Evolutionary conservation across 768 basidiomycete species (phyloP).

Genomic region (Sistotremastrum niveocremeum): DNA sequence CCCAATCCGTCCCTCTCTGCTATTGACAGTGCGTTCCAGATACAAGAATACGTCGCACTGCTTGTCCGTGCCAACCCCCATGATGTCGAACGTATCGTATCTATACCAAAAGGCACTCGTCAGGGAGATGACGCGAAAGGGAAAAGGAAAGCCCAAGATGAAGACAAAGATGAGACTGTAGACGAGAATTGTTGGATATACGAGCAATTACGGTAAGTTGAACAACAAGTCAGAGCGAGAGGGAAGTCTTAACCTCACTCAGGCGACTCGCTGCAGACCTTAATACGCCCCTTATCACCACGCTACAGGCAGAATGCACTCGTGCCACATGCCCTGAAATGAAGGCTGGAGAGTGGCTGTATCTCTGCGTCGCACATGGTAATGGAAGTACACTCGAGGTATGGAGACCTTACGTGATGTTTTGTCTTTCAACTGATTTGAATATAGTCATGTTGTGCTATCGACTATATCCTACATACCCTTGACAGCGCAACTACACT

Average conservation of each 20-base stretch:
- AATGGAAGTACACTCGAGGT: constrained; percentile 83
- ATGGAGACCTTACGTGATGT: constrained; percentile 7
- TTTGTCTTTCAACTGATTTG: neutral
- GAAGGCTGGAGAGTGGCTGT: constrained; percentile 98
- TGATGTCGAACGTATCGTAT: constrained; percentile 71
- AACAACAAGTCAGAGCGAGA: constrained; percentile 5
- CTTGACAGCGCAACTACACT: constrained; percentile 88
- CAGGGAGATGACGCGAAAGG: neutral
- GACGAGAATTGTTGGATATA: constrained; percentile 83
- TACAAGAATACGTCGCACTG: constrained; percentile 87
- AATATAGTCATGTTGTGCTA: constrained; percentile 82
- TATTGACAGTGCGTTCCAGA: constrained; percentile 84
- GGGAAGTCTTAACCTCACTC: constrained; percentile 15
- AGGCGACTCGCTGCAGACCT: constrained; percentile 85
- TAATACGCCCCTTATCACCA: constrained; percentile 72
- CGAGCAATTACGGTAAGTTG: constrained; percentile 39
- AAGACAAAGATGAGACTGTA: constrained; percentile 25
- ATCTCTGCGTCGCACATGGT: constrained; percentile 90
- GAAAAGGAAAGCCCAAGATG: constrained; percentile 4
- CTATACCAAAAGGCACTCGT: constrained; percentile 40
- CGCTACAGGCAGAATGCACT: constrained; percentile 78
- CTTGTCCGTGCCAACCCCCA: constrained; percentile 79
- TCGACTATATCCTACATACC: constrained; percentile 90
- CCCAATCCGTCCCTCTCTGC: constrained; percentile 44
- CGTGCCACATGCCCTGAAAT: constrained; percentile 85